phyloP scores from a whole-genome alignment of 176 grass and related monocot genomes.

The Carex scoparia region DNA sequence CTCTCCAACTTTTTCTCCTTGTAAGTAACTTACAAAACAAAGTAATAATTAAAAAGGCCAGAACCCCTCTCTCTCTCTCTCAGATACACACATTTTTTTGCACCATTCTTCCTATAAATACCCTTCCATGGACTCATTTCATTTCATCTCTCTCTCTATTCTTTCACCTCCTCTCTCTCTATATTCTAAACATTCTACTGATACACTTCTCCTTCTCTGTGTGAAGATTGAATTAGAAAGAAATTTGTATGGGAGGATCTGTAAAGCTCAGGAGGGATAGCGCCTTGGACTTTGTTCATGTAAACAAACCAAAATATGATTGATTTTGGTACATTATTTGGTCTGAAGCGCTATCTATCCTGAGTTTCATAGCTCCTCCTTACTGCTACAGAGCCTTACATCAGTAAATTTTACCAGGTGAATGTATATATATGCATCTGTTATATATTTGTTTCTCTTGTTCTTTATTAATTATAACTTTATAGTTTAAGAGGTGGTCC shows the following conservation, averaged over 20 bases:
- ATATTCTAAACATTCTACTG: not conserved
- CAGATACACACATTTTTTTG: not conserved
- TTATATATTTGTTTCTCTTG: not conserved
- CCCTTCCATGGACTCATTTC: not conserved
- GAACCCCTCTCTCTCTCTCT: not conserved
- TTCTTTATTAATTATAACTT: not conserved
- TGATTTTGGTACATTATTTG: not conserved
- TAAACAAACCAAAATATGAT: not conserved
- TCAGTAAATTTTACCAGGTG: not conserved
- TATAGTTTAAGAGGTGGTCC: too few species aligned
- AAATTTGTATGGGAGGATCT: constrained; percentile 25
- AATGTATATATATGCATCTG: not conserved
- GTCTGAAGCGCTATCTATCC: constrained; percentile 24
- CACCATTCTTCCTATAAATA: constrained; percentile 14
- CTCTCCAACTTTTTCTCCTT: not conserved
- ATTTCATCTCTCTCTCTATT: not conserved
- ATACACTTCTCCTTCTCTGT: not conserved
- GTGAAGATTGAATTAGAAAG: not conserved
- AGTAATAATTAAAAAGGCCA: not conserved
- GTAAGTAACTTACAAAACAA: constrained; percentile 6
- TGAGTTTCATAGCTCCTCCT: constrained; percentile 26
- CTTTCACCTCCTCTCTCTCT: not conserved
- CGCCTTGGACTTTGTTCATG: constrained; percentile 6
- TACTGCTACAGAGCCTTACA: not conserved
- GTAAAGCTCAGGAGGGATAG: constrained; percentile 47